Evolutionary conservation across 2,329 filamentous ascomycete genomes (phyloP).

Genomic region (Diaporthe ampelina): DNA sequence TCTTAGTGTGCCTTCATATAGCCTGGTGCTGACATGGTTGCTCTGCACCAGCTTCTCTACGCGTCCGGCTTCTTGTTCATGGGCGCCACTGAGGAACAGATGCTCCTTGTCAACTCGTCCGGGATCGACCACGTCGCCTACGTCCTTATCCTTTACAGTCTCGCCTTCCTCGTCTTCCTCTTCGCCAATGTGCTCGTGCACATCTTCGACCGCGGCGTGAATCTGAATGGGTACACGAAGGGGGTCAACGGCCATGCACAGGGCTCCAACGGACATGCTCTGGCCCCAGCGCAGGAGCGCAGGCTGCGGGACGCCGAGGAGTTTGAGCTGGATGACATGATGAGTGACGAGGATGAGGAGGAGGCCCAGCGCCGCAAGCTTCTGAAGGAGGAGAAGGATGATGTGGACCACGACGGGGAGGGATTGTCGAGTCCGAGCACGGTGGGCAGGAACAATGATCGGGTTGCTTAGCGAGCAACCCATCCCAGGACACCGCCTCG

Average conservation of each 20-base stretch:
- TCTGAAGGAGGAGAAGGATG: slow-evolving; percentile 52
- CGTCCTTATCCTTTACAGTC: slow-evolving; percentile 89
- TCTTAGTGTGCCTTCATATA: too few species aligned
- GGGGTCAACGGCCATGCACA: slow-evolving; percentile 52
- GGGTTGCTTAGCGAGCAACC: slow-evolving; percentile 44
- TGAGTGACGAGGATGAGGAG: slow-evolving; percentile 82
- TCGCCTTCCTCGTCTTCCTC: slow-evolving; percentile 91
- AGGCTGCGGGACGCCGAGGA: slow-evolving; percentile 86
- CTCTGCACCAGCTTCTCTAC: slow-evolving; percentile 77
- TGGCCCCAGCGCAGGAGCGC: slow-evolving; percentile 58
- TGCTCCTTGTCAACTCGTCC: slow-evolving; percentile 80
- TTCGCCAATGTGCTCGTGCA: slow-evolving; percentile 89
- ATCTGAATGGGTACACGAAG: slow-evolving; percentile 54
- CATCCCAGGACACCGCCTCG: neutral
- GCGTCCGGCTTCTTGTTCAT: slow-evolving; percentile 97
- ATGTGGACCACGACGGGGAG: slow-evolving; percentile 39
- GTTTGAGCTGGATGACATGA: slow-evolving; percentile 92
- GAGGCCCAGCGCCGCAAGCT: slow-evolving; percentile 55
- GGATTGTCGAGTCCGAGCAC: slow-evolving; percentile 63
- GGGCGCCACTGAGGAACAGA: slow-evolving; percentile 97
- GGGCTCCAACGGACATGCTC: slow-evolving; percentile 18
- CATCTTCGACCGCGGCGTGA: slow-evolving; percentile 79
- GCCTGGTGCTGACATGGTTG: slow-evolving; percentile 39
- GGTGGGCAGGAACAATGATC: slow-evolving; percentile 60
- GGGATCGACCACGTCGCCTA: slow-evolving; percentile 92